Base-by-base conservation (phyloP, 2,329 filamentous ascomycete genomes). In the Bipolaris gigantea region DNA sequence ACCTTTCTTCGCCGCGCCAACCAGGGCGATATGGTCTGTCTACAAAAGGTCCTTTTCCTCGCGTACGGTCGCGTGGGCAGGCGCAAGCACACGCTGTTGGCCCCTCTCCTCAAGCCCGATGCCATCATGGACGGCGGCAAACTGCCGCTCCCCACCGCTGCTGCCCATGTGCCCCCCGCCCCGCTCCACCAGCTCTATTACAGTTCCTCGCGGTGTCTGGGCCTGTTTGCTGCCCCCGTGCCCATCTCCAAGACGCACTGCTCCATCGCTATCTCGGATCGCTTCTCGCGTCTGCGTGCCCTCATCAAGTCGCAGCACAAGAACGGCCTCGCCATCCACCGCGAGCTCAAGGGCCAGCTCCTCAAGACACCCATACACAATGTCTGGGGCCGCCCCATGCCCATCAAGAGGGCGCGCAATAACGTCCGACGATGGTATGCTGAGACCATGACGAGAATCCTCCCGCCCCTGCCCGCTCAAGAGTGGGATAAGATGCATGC, bases 31-130 rank as follows among this genome's bases (percentile, higher is more conserved):
- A 60, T 72, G 13, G 69, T 70, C 13, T 76, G 79, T 13, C 68
- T 87, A 16, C 73, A 80, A 40, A 81, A 79, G 50, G 74, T 85
- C 10, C 71, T 88, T 18, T 70, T 77, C 30, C 69, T 79, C 54
- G 77, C 84, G 13, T 87, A 87, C 62, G 85, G 83, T 13, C 79
- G 85, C 47, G 75, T 74, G 30, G 85, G 85, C 8, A 77, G 72
- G 58, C 75, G 82, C 30, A 77, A 82, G 61, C 74, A 80, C 53
- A 71, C 79, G 9, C 66, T 87, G 42, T 55, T 72, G 1, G 49
- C 56, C 1, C 30, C 60, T 2, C 48, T 73, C 18, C 56, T 73
- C 15, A 55, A 53, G 51, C 70, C 70, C 5, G 64, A 70, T 40
- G 52, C 56, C 4, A 16, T 54, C 32, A 45, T 55, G 43, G 43